Base-by-base conservation (phyloP, 2,329 filamentous ascomycete species). In the Dactylellina haptotyla region DNA sequence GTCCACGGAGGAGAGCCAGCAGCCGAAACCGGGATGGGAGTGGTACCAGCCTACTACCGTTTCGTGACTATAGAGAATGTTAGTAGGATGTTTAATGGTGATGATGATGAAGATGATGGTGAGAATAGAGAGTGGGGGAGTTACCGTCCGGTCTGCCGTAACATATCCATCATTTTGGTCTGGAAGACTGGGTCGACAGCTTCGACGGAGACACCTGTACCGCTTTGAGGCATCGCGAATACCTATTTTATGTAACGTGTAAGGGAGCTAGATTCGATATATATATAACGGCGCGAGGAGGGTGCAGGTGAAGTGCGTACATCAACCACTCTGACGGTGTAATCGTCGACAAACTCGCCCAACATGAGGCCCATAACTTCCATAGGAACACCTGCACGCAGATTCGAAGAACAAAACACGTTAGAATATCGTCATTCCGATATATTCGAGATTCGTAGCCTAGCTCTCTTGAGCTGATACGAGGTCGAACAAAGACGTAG, bases 81-180 rank as follows among this genome's bases (percentile, higher is more conserved):
- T 23, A 9, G 4, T 45, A 16, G 41, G 46, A 37, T 64, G 39
- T 26, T 50, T 30, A 9, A 34, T 9, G 4, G 41, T 16, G 26
- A 41, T 20, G 41, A 12, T 26, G 43, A 10, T 30, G 34, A 23
- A 25, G 43, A 18, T 9, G 37, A 30, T 28, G 39, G 28, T n/a
- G 32, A 14, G 41, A 5, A 41, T 28, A 32, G 39, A 26, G 18
- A 32, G 20, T 43, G 6, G 23, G 28, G 41, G 56, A 14, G 2
- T 79, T 84, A 96, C 92, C 95, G 87, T 83, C 95, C 95, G 69
- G 95, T 99, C 85, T 99, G 95, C 80, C 91, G 87, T 81, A 99
- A 85, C 95, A 99, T 98, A 81, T 99, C 95, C 95, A 99, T 99
- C 95, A 99, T 99, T 86, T 97, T 99, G 79, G 93, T 97, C 84